Percentiles rank a stretch among this genome's conserved stretches.
These are phyloP conservation scores for Ascochyta rabiei DNA, from an alignment of 2,329 filamentous ascomycete genomes.

Conservation along the genomic window DNA sequence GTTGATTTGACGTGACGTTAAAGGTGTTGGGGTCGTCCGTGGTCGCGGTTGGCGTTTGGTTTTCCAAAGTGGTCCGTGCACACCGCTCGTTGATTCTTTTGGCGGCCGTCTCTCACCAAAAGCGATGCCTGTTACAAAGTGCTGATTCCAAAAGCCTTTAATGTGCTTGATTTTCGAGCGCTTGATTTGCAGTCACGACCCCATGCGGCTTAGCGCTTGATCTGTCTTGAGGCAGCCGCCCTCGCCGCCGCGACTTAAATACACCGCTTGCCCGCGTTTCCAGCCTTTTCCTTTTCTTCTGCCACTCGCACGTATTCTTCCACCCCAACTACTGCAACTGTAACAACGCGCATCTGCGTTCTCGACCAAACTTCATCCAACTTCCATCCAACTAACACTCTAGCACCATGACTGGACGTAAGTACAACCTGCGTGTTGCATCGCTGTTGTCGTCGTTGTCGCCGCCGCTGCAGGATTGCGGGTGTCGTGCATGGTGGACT, in stretches of 20 bases:
- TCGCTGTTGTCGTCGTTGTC: constrained; percentile 19
- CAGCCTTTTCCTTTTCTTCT: constrained; percentile 23
- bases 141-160: constrained; percentile 29
- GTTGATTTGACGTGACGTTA: neutral
- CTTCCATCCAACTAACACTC: constrained; percentile 24
- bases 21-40: constrained; percentile 1
- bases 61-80: constrained; percentile 9
- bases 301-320: constrained; percentile 21
- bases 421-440: constrained; percentile 32
- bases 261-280: constrained; percentile 21
- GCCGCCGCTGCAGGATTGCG: constrained; percentile 15
- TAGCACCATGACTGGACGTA: constrained; percentile 53
- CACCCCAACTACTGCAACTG: constrained; percentile 8
- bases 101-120: constrained; percentile 2
- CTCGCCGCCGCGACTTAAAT: constrained; percentile 30
- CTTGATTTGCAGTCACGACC: constrained; percentile 24
- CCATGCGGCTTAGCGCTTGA: constrained; percentile 31
- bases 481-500: constrained; percentile 32
- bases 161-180: constrained; percentile 21
- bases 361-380: constrained; percentile 8
- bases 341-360: constrained; percentile 3
- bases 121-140: constrained; percentile 16
- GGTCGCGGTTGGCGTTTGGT: constrained; percentile 3
- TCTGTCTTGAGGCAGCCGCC: constrained; percentile 33
- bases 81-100: neutral